Evolutionary conservation across 2,329 filamentous ascomycete species (phyloP), one percentile per base, ranked within the genome.

Genomic region (Calonectria fujianensis): DNA sequence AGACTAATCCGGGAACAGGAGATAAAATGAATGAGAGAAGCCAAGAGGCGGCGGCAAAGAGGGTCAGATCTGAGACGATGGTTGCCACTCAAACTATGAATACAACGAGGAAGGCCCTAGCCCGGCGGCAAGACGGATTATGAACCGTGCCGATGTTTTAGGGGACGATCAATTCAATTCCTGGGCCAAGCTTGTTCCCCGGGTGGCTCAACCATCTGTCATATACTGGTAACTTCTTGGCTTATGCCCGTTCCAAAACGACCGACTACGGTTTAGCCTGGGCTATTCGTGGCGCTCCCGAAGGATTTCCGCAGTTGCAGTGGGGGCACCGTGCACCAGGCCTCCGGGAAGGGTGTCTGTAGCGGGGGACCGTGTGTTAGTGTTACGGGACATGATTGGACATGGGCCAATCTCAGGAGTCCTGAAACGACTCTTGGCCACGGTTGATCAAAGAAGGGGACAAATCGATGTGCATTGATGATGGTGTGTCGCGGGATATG

Each of bases 191-290:
- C 57, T 39, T 39, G 13, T 13, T 37, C 24, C 1, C 4, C 1
- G 20, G n/a, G 13, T 8, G 13, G 37, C n/a, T 61, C 57, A 39
- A 2, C 35, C 35, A 14, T 37, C 10, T 6, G n/a, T 37, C 57
- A 61, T 61, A 24, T 61, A 61, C 57, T 39, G 57, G 57, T 24
- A 61, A 61, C 57, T 37, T 35, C 57, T 61, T 61, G 57, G 57
- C 57, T 39, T n/a, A 61, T 61, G 57, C 57, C 57, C 39, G 51
- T 54, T 54, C 13, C 29, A 54, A 54, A 14, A 29, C 29, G 27
- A 20, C 51, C 51, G 14, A 18, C 29, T 32, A 31, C 24, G 54
- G 54, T 27, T 27, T 39, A 61, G 54, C 11, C n/a, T 64, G 29
- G 6, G 37, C 27, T 64, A 45, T 64, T 64, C n/a, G n/a, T 61